Base-by-base conservation (phyloP, 2,329 filamentous ascomycete species). In the Xylariaceae sp. region DNA sequence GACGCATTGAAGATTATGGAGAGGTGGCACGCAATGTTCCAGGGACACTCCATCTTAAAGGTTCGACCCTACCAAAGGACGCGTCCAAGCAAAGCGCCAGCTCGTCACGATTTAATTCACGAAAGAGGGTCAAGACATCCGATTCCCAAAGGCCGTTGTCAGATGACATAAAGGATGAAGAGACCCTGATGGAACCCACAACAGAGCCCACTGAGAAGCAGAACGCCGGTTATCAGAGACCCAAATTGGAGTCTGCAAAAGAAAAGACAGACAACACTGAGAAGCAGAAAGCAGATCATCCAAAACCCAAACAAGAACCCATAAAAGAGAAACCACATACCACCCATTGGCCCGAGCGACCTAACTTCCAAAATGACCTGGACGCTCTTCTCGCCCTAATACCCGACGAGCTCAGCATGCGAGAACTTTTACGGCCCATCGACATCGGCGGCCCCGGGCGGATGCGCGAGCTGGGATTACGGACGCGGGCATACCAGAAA, bases 391-490 rank as follows among this genome's bases (percentile, higher is more conserved):
- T 71, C 31, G 60, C 65, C 39, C 52, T 73, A 24, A 60, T 70
- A 1, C 72, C 72, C 4, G 68, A 72, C 51, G 71, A 74, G 41
- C 65, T 71, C 11, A 66, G 68, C 44, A 68, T 71, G 61, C 72
- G 70, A 37, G 72, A 73, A 21, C 64, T 77, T 7, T 65, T 77
- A 2, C 69, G 72, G 4, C 71, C 73, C 3, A 72, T 78, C 40
- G 65, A 74, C 16, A 64, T 67, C 3, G 75, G 74, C 2, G 76
- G 76, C 24, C 72, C 76, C 49, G 69, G 71, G 46, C 70, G 72
- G 46, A 68, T 78, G 33, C 70, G 71, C 16, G 75, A 78, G 56
- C 66, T 76, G 16, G 75, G 74, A 12, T 62, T 78, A 9, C 71
- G 75, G 23, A 70, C 74, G 5, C 73, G 76, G 36, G 71, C 70